Evolutionary conservation across 441 rosid genomes (phyloP).

Genomic region (Eutrema salsugineum): DNA sequence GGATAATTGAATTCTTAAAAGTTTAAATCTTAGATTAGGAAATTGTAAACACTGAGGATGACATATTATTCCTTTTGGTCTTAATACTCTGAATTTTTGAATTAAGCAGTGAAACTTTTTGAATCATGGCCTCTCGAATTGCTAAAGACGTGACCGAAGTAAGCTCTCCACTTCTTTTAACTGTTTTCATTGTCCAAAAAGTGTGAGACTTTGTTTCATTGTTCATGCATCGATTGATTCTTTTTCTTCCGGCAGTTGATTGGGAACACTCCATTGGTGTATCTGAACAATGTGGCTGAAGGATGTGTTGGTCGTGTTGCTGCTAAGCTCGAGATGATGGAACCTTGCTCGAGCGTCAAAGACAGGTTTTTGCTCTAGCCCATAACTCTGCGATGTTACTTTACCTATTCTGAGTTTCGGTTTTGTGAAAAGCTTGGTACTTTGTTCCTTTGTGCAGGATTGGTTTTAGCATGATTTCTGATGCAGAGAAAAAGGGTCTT

Average conservation of each 20-base stretch:
- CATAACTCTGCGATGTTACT: background rate
- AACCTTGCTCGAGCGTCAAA: constrained; percentile 87
- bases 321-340: constrained; percentile 85
- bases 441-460: constrained; percentile 44
- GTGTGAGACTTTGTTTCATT: background rate
- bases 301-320: constrained; percentile 79
- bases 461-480: constrained; percentile 83
- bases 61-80: background rate
- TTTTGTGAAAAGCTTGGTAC: background rate
- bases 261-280: constrained; percentile 82
- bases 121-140: constrained; percentile 51
- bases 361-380: constrained; percentile 50
- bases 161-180: constrained; percentile 4
- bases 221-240: background rate
- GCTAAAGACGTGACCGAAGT: constrained; percentile 91
- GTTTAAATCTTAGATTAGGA: background rate
- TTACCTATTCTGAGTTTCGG: background rate
- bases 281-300: constrained; percentile 62
- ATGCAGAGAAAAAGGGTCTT: constrained; percentile 74
- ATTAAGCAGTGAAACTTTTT: constrained; percentile 23
- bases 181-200: background rate
- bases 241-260: constrained; percentile 43
- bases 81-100: background rate
- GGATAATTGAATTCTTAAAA: background rate
- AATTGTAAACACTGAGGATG: background rate